These are phyloP conservation scores for Corymbia calophylla DNA, from an alignment of 441 rosid species.

Conservation along the genomic window DNA sequence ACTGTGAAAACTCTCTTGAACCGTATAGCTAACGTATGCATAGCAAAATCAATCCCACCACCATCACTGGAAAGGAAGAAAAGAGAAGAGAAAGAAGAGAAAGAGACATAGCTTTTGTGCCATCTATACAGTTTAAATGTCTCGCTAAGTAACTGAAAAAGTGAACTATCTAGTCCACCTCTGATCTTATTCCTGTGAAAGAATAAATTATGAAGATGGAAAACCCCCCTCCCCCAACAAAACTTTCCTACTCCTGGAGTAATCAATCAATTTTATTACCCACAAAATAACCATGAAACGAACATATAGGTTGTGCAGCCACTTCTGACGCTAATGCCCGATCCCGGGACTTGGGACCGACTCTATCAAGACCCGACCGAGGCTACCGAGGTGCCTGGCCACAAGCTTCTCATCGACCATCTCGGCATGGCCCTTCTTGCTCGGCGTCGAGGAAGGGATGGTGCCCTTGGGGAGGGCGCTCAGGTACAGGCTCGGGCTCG, in stretches of 20 bases:
- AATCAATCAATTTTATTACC: neutral
- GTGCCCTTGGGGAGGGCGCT: constrained; percentile 60
- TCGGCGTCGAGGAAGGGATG: constrained; percentile 55
- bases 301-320: neutral
- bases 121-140: neutral
- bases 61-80: neutral
- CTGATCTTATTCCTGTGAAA: neutral
- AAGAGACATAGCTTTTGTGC: neutral
- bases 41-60: neutral
- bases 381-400: constrained; percentile 39
- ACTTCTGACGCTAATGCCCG: constrained; percentile 30
- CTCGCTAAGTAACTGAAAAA: neutral
- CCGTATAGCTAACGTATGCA: neutral
- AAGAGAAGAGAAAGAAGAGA: neutral
- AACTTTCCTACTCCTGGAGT: neutral
- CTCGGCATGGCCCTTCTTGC: constrained; percentile 51
- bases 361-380: constrained; percentile 40
- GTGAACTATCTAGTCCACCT: neutral
- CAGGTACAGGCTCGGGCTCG: constrained; percentile 26
- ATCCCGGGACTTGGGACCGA: constrained; percentile 86
- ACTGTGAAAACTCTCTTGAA: neutral
- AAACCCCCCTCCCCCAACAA: neutral
- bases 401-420: constrained; percentile 37
- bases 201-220: neutral
- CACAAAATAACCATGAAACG: neutral